A percentile compares a stretch with the other conserved stretches of the same genome.
Conservation (phyloP, 1,284 basidiomycete species). For the Wolfiporia cocos region DNA sequence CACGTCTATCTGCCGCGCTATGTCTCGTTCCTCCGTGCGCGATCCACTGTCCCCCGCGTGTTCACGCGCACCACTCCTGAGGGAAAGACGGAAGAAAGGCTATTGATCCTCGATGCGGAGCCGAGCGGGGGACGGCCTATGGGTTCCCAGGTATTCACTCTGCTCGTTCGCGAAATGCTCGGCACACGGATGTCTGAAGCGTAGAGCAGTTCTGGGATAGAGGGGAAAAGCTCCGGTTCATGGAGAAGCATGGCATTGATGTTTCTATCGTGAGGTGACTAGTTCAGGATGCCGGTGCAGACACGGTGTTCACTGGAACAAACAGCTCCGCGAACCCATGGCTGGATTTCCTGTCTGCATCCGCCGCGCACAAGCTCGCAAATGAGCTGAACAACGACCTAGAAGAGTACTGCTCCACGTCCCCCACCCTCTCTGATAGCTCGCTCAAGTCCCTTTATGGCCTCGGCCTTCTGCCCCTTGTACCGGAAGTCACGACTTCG, state of each 20-base stretch:
- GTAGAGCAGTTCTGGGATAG: conserved; percentile 70
- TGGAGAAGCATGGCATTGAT: conserved; percentile 72
- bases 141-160: conserved; percentile 43
- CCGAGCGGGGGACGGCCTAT: conserved; percentile 69
- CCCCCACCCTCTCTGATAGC: conserved; percentile 32
- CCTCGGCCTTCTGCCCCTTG: conserved; percentile 81
- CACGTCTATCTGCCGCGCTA: conserved; percentile 80
- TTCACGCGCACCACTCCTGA: conserved; percentile 39
- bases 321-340: conserved; percentile 78
- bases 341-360: conserved; percentile 75
- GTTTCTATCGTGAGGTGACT: conserved; percentile 58
- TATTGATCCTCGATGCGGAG: conserved; percentile 73
- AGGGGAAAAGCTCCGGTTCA: conserved; percentile 70
- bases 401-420: conserved; percentile 69
- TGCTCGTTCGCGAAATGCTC: background rate
- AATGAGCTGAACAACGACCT: conserved; percentile 69
- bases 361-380: conserved; percentile 63
- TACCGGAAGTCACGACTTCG: conserved; percentile 49
- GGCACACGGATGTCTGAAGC: conserved; percentile 15
- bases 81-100: conserved; percentile 52
- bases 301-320: background rate
- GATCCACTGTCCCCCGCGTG: conserved; percentile 62
- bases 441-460: conserved; percentile 65
- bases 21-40: conserved; percentile 54
- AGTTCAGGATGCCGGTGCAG: background rate